Evolutionary conservation across 768 basidiomycete species (phyloP), one percentile per base, ranked within the genome.

Genomic region (Inosperma sp.): DNA sequence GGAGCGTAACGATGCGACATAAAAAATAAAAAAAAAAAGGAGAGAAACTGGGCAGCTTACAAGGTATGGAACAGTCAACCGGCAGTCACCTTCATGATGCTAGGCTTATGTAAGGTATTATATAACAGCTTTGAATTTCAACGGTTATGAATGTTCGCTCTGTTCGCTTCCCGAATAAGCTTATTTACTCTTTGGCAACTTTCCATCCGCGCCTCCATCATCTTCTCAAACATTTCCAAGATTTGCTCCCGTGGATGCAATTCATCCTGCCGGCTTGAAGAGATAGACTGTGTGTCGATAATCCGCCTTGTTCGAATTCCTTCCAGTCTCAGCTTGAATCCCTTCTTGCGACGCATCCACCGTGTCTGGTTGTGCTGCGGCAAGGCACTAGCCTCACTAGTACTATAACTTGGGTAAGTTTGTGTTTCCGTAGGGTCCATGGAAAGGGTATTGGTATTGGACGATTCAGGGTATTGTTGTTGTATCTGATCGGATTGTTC

Each of bases 131-230:
- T 45, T 17, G 29, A 5, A 13, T 5, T 13, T 65, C 59, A 70
- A 31, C 57, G 60, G 40, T 50, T 37, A 48, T 65, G 57, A 36
- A 67, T 49, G 44, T 68, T 63, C 19, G 63, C 61, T 48, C 68
- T 65, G 57, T 71, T 75, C 37, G 74, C 73, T 45, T 73, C 69
- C 42, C 70, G 68, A 31, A 86, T 76, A 54, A 88, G 70, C 40
- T 74, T 75, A 55, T 79, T 79, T 46, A 85, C 72, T 27, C 84
- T 73, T 56, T 83, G 76, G 64, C 86, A 88, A 60, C 83, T 86
- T 65, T 87, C 86, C 77, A 88, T 81, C 48, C 86, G 76, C 2
- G 80, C 73, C 59, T 86, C 82, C 72, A 87, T 79, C 71, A 88
- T 81, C 53, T 79, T 76, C 51, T 83, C 83, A 60, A 84, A 86